These are phyloP conservation scores for Cladophialophora exuberans DNA, from an alignment of 2,329 filamentous ascomycete species.

Conservation along the genomic window DNA sequence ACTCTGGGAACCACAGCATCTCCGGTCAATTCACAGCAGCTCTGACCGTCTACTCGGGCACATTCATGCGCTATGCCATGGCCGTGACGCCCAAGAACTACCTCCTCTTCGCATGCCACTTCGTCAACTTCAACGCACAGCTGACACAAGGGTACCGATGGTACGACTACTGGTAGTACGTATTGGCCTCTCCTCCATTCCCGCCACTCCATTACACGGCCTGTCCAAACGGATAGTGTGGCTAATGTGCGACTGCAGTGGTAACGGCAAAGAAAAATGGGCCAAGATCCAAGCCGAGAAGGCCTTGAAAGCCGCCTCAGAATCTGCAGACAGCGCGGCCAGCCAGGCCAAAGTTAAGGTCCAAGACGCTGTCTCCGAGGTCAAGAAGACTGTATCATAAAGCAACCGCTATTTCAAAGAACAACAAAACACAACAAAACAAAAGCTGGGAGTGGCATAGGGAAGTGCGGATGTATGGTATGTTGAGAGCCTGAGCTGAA, in stretches of 20 bases:
- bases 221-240: too few relatives aligned
- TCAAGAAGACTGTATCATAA: slow-evolving; percentile 33
- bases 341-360: slow-evolving; percentile 28
- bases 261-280: slow-evolving; percentile 26
- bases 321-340: slow-evolving; percentile 18
- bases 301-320: slow-evolving; percentile 19
- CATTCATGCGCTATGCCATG: slow-evolving; percentile 69
- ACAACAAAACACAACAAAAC: too few relatives aligned
- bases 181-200: slow-evolving; percentile 1
- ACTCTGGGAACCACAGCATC: slow-evolving; percentile 51
- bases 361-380: slow-evolving; percentile 24
- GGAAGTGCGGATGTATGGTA: too few relatives aligned
- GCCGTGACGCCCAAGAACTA: slow-evolving; percentile 67
- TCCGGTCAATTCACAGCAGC: slow-evolving; percentile 67
- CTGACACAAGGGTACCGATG: slow-evolving; percentile 65
- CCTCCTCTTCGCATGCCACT: slow-evolving; percentile 69
- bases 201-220: too few relatives aligned
- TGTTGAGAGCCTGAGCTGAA: too few relatives aligned
- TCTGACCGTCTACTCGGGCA: slow-evolving; percentile 63
- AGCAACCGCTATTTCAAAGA: too few relatives aligned
- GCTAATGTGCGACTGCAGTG: too few relatives aligned
- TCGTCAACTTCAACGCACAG: slow-evolving; percentile 67
- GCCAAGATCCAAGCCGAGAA: slow-evolving; percentile 24
- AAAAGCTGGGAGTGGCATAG: too few relatives aligned
- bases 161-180: slow-evolving; percentile 60